Evolutionary conservation across 805 yeast species (phyloP), one percentile per base, ranked within the genome.

Genomic region (Alloascoidea hylecoeti): DNA sequence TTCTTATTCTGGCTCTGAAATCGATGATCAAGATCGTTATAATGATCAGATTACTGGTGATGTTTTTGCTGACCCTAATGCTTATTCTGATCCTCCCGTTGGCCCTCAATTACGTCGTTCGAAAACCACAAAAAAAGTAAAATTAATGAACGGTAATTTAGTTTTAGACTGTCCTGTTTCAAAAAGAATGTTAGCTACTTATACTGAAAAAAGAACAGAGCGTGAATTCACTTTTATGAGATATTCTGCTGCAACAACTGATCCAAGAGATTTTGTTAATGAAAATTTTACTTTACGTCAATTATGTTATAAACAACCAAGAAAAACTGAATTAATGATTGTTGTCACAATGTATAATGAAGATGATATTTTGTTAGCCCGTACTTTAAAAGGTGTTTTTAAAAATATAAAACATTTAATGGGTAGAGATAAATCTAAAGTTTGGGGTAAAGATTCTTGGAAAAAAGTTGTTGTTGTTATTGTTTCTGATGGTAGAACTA

Each of bases 361-460:
- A 58, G 78, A 76, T 48, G 96, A 89, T 44, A 64, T 82, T 13
- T 60, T 82, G 27, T 60, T 88, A 38, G 96, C 88, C 2, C 64
- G 89, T 48, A 88, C 96, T 3, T 64, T 89, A 46, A 82, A 83
- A 52, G 96, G 96, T 46, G 83, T 85, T 9, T 84, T 89, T 62
- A 82, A 83, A 41, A 89, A 92, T 55, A 79, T 89, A 45, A 68
- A 74, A 44, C 78, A 86, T 54, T 65, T 92, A 50, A 69, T 75
- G 38, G 69, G 81, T 43, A 65, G 77, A 19, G 69, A 75, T 43
- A 55, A 64, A 15, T 73, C 82, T 1, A 69, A 72, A 12, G 69
- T 75, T 1, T 89, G 98, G 98, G 97, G 97, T n/a, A 75, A 75
- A 34, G 94, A 84, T 41, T 75, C 94, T 0, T 89, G 97, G 97